phyloP scores from a whole-genome alignment of 257 asterid genomes.

The Ilex asprella region DNA sequence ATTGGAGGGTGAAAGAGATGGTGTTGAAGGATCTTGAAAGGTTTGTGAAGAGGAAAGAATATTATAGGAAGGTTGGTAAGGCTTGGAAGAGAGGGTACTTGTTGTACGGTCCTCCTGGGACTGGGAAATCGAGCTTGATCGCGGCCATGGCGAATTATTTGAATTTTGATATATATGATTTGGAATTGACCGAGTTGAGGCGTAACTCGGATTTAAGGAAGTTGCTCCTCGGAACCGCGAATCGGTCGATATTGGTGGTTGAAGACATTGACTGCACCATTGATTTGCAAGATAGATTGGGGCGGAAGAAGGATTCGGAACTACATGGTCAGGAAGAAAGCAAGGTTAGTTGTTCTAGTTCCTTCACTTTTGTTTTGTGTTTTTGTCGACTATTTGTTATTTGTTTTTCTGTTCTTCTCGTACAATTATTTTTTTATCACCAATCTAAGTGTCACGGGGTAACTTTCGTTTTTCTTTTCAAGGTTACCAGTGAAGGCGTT shows the following conservation, averaged over 20 bases:
- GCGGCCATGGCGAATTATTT: constrained; percentile 76
- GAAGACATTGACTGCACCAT: constrained; percentile 78
- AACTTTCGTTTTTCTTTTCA: too few relatives aligned
- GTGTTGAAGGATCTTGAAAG: constrained; percentile 51
- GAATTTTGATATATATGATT: constrained; percentile 62
- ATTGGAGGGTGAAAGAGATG: constrained; percentile 21
- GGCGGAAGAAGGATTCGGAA: constrained; percentile 4
- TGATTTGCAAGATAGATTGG: constrained; percentile 39
- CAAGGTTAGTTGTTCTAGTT: background rate
- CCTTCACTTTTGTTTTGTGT: background rate
- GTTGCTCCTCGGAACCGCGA: constrained; percentile 49
- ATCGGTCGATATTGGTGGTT: constrained; percentile 56
- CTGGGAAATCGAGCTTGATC: constrained; percentile 65
- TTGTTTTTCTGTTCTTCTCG: too few relatives aligned
- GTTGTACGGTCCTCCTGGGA: constrained; percentile 79
- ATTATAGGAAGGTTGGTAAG: constrained; percentile 59
- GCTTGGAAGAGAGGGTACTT: constrained; percentile 82
- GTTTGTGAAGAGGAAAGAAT: constrained; percentile 54
- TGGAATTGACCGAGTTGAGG: constrained; percentile 47
- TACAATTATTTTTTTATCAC: too few relatives aligned
- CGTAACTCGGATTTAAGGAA: constrained; percentile 59
- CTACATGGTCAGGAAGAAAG: background rate
- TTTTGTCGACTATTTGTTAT: too few relatives aligned
- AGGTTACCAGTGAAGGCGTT: too few relatives aligned
- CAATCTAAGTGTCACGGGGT: too few relatives aligned